Evolutionary conservation across 768 basidiomycete species (phyloP), one percentile per base, ranked within the genome.

Genomic region (Chalciporus chontae): DNA sequence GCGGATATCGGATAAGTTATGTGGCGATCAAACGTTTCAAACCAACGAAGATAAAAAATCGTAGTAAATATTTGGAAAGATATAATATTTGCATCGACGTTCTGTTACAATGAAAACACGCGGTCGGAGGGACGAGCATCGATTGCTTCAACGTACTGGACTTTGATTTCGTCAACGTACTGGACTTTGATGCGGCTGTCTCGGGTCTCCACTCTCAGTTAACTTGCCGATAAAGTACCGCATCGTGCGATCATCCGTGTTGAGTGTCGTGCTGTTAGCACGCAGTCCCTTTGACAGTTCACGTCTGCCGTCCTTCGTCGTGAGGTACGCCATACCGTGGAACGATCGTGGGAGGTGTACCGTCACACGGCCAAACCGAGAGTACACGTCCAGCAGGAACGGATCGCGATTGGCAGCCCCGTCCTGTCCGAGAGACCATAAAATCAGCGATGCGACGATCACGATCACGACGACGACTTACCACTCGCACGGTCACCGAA

Each of bases 191-290:
- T 64, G 18, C 57, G 62, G 36, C 74, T 74, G 51, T 73, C 68
- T 31, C 59, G 56, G 34, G 72, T 57, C 51, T 70, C 68, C 36
- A 71, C 57, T 9, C 59, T 49, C 18, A 76, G 41, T 54, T 32
- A 72, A 67, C 36, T 74, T 72, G 11, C 76, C 76, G n/a, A 76
- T 57, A 55, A 76, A 75, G 51, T 70, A 71, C n/a, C 66, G 65
- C 21, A 61, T 62, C 15, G 62, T 68, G 18, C 54, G 36, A 19
- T 70, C 60, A 4, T 59, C 62, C 41, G 71, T 71, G 15, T 63
- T 62, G 48, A 73, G 69, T 0, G 60, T 67, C 8, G 67, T 72
- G 36, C 71, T 57, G 18, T 59, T 48, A 38, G 53, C 46, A 31
- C 54, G 52, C 31, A 76, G 51, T 7, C 54, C 62, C 42, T 69